Percentiles rank a stretch among this genome's conserved stretches.
Evolutionary conservation across 2,329 filamentous ascomycete genomes (phyloP).

Genomic region (Periconia sp.): DNA sequence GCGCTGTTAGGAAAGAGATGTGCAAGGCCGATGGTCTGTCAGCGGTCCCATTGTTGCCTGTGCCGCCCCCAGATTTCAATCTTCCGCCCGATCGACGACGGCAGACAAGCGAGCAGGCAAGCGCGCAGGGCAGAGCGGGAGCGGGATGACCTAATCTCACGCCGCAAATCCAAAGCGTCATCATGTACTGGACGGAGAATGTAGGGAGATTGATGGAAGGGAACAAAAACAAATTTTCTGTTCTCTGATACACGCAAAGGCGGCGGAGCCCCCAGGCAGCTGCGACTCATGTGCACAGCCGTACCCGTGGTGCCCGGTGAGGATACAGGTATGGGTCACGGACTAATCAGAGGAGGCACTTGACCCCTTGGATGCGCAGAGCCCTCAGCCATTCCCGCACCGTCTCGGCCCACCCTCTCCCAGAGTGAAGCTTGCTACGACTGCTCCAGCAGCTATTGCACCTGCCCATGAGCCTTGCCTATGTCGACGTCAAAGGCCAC

Average conservation of each 20-base stretch:
- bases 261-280: constrained; percentile 1
- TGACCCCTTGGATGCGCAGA: constrained; percentile 9
- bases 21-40: no score
- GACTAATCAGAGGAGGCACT: constrained; percentile 2
- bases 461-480: constrained; percentile 26
- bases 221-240: neutral
- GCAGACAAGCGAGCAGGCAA: neutral
- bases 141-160: constrained; percentile 32
- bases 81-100: constrained; percentile 10
- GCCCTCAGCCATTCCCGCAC: constrained; percentile 33
- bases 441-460: constrained; percentile 5
- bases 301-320: neutral
- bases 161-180: constrained; percentile 5
- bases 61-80: constrained; percentile 2
- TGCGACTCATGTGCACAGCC: neutral
- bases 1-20: no score
- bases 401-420: constrained; percentile 12
- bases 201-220: no score
- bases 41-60: neutral
- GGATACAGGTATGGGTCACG: neutral
- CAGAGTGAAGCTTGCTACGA: neutral
- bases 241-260: neutral
- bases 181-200: neutral
- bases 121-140: neutral
- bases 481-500: neutral